Base-by-base conservation (phyloP, 1,139 yeast genomes). In the Zygoascus sp. region DNA sequence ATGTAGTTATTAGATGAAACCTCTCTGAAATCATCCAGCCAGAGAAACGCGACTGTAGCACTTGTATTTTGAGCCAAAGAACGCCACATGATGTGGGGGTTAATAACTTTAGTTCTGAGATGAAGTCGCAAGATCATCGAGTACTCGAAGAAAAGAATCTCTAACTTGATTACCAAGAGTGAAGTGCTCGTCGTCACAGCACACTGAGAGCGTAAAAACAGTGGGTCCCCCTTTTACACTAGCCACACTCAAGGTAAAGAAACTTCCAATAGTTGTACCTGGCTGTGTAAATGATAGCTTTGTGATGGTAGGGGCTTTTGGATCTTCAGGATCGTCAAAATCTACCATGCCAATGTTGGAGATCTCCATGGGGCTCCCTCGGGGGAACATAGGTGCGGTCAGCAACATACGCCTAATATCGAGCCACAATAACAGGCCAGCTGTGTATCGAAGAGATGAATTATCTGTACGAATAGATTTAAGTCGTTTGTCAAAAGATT, bases 341-440 rank as follows among this genome's bases (percentile, higher is more conserved):
- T 27, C 19, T 6, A 13, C 23, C 11, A 27, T n/a, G 8, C 43
- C 43, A 5, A 40, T 5, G 17, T 40, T 40, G 25, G 43, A 40
- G 5, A 40, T 28, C 15, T 40, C 43, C 27, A 40, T 40, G 13
- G 43, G 22, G 21, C 43, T 40, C 11, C 43, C 43, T 17, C 43
- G 20, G 9, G 43, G 43, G 11, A 28, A 16, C 30, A 15, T 11
- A 10, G 43, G 43, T 2, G 43, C 35, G 2, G 34, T 28, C n/a
- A 40, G 27, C 2, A 40, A 27, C 9, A 40, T 20, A n/a, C 32
- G 10, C 16, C 36, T 30, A 8, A 28, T 40, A 27, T 40, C 43
- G 7, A 40, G 36, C 27, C 20, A 28, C 11, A n/a, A 9, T 5
- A 40, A 16, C 22, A 40, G 27, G 3, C 43, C 43, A 5, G 36